Percentiles rank a stretch among this genome's conserved stretches.
phyloP scores from a whole-genome alignment of 2,329 filamentous ascomycete genomes.

The Corniculantispora saksenae region DNA sequence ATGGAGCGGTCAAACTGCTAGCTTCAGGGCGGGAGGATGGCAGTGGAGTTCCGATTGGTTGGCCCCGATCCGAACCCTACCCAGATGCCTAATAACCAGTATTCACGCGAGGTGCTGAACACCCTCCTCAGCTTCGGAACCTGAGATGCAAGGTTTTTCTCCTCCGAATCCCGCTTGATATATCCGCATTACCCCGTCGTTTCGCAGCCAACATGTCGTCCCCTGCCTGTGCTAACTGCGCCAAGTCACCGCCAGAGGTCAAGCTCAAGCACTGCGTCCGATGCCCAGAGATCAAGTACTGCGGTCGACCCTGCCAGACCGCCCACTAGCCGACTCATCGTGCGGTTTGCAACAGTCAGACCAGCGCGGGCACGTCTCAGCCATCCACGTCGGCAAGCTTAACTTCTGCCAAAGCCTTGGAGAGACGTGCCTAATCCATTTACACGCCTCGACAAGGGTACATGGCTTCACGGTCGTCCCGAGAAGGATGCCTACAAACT shows the following conservation, averaged over 20 bases:
- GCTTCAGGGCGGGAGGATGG: too few relatives aligned
- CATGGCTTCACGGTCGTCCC: constrained; percentile 45
- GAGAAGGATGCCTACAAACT: constrained; percentile 46
- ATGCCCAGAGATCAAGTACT: constrained; percentile 50
- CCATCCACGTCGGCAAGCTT: background rate
- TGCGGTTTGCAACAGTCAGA: constrained; percentile 38
- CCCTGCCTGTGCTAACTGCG: constrained; percentile 30
- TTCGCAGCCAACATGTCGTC: background rate
- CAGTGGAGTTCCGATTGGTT: too few relatives aligned
- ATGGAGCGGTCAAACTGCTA: too few relatives aligned
- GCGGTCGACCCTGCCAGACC: constrained; percentile 53
- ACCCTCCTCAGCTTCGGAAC: too few relatives aligned
- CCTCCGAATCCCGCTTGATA: too few relatives aligned
- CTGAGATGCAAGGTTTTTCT: too few relatives aligned
- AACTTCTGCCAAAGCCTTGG: constrained; percentile 32
- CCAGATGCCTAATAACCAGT: too few relatives aligned
- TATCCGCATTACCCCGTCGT: background rate
- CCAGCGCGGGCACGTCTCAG: constrained; percentile 11
- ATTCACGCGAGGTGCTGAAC: too few relatives aligned
- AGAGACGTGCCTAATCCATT: constrained; percentile 38
- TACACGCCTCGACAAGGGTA: constrained; percentile 39
- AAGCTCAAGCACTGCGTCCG: constrained; percentile 45
- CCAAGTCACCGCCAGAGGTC: constrained; percentile 30
- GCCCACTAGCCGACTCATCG: constrained; percentile 53
- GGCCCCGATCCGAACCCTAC: too few relatives aligned